Evolutionary conservation across 768 basidiomycete species (phyloP).

Genomic region (Auricularia heimuer): DNA sequence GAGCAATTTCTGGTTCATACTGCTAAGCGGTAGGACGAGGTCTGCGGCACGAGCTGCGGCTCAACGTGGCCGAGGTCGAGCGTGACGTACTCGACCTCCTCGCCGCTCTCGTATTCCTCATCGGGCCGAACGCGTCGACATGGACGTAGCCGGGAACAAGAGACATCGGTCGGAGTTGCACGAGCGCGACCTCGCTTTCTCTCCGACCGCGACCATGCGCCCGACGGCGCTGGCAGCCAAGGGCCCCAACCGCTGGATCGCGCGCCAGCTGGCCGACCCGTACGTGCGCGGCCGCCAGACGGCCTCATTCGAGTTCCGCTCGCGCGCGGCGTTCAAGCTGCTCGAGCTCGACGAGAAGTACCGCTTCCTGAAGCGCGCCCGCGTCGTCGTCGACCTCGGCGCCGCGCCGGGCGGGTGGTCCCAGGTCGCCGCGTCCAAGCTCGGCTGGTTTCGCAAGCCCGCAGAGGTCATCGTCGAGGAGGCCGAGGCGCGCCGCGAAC

Average conservation of each 20-base stretch:
- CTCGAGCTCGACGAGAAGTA: slow-evolving; percentile 60
- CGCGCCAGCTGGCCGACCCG: slow-evolving; percentile 60
- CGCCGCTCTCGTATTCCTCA: slow-evolving; percentile 50
- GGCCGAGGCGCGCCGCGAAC: slow-evolving; percentile 4
- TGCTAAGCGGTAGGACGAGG: slow-evolving; percentile 60
- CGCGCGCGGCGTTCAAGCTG: slow-evolving; percentile 89
- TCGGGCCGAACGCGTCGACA: slow-evolving; percentile 39
- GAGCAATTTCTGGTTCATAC: slow-evolving; percentile 32
- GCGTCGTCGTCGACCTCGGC: slow-evolving; percentile 74
- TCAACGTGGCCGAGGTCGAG: slow-evolving; percentile 65
- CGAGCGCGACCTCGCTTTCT: neutral
- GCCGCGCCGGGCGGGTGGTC: slow-evolving; percentile 94
- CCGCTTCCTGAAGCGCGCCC: slow-evolving; percentile 18
- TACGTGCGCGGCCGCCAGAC: slow-evolving; percentile 47
- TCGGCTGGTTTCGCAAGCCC: slow-evolving; percentile 28
- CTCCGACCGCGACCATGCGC: neutral
- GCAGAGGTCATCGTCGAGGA: slow-evolving; percentile 28
- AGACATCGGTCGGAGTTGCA: neutral
- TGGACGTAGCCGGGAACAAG: slow-evolving; percentile 49
- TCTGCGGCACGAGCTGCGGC: slow-evolving; percentile 64
- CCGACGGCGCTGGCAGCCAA: slow-evolving; percentile 1
- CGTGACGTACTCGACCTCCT: slow-evolving; percentile 57
- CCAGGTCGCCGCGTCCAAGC: slow-evolving; percentile 60
- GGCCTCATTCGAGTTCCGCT: slow-evolving; percentile 42
- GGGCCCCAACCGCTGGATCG: slow-evolving; percentile 39